These are phyloP conservation scores for Clathrus columnatus DNA, from an alignment of 768 basidiomycete genomes.

Conservation along the genomic window DNA sequence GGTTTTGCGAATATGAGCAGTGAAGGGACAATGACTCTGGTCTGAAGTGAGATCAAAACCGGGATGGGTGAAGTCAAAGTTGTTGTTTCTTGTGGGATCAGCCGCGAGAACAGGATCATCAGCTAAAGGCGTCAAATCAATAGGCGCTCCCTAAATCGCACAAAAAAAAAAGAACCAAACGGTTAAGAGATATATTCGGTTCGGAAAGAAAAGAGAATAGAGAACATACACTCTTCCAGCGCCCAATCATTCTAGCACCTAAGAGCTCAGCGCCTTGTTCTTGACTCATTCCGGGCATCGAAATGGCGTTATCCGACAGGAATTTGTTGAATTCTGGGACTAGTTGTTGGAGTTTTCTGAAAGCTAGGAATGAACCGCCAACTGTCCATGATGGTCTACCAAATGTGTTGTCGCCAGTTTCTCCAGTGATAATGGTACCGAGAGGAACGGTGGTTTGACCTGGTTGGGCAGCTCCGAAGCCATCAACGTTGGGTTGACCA, in stretches of 20 bases:
- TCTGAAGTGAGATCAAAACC: conserved; percentile 15
- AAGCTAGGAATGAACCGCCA: conserved; percentile 27
- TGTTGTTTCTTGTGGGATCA: conserved; percentile 22
- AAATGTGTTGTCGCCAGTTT: conserved; percentile 30
- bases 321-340: conserved; percentile 29
- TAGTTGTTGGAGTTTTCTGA: conserved; percentile 33
- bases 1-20: conserved; percentile 39
- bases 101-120: conserved; percentile 21
- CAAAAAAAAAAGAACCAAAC: too few relatives aligned
- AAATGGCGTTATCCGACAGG: conserved; percentile 17
- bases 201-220: conserved; percentile 36
- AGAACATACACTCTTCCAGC: conserved; percentile 26
- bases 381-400: conserved; percentile 24
- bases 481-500: conserved; percentile 36
- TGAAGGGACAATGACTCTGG: conserved; percentile 31
- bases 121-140: conserved; percentile 20
- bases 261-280: conserved; percentile 19
- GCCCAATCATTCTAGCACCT: conserved; percentile 26
- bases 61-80: conserved; percentile 29
- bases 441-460: conserved; percentile 29
- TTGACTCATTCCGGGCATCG: conserved; percentile 12
- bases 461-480: conserved; percentile 18
- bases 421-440: conserved; percentile 38
- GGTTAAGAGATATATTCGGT: conserved; percentile 26
- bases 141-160: conserved; percentile 31